Evolutionary conservation across 495 filamentous ascomycete species (phyloP).

Genomic region (Stereocaulon alpinum): DNA sequence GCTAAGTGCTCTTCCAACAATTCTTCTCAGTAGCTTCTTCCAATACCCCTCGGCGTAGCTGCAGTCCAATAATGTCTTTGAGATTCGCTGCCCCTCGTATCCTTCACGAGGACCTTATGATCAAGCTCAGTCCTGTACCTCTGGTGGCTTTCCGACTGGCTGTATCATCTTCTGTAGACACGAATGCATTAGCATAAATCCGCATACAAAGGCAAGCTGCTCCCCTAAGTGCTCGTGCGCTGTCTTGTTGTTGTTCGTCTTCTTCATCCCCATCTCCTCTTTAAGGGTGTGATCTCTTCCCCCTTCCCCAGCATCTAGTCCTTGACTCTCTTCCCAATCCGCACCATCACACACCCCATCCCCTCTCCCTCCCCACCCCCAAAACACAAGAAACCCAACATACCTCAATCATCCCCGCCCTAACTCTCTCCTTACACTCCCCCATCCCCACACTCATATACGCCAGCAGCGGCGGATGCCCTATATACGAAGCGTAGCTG

Average conservation of each 20-base stretch:
- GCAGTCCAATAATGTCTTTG: not conserved
- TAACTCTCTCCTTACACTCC: constrained; percentile 11
- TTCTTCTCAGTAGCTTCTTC: too few relatives aligned
- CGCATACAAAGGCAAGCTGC: too few relatives aligned
- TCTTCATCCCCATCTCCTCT: too few relatives aligned
- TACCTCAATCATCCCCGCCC: constrained; percentile 27
- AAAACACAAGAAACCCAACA: not conserved
- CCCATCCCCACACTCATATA: constrained; percentile 88
- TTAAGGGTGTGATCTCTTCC: too few relatives aligned
- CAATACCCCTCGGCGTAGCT: not conserved
- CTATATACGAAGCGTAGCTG: constrained; percentile 71
- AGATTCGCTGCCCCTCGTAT: not conserved
- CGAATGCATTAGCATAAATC: not conserved
- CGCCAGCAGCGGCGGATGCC: constrained; percentile 78
- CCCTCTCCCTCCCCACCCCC: not conserved
- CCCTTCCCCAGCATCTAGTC: too few relatives aligned
- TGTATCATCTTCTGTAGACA: constrained; percentile 60
- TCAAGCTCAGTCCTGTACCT: constrained; percentile 38
- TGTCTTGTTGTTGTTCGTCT: not conserved
- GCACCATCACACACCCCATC: not conserved
- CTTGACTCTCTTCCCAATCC: not conserved
- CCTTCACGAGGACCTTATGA: not conserved
- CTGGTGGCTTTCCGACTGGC: constrained; percentile 75
- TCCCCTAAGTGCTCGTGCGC: not conserved
- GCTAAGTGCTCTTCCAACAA: too few relatives aligned